Conservation (phyloP, 2,329 filamentous ascomycete species). For the Dactylonectria macrodidyma region DNA sequence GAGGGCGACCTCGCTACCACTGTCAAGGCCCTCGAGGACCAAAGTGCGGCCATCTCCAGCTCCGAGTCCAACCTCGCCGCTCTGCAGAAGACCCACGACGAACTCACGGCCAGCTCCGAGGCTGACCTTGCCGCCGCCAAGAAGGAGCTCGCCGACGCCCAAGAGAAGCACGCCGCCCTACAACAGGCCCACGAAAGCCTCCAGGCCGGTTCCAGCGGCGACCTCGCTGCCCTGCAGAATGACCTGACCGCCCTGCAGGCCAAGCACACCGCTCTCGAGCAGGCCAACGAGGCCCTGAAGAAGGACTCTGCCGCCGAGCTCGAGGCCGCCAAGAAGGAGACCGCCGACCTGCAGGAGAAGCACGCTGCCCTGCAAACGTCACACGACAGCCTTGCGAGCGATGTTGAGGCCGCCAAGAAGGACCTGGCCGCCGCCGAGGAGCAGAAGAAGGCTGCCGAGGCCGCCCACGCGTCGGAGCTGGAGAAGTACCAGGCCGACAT, state of each 20-base stretch:
- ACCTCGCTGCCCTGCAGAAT: constrained; percentile 36
- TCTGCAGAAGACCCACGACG: constrained; percentile 46
- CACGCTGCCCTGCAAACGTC: constrained; percentile 41
- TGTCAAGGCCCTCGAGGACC: constrained; percentile 46
- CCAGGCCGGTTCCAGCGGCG: constrained; percentile 40
- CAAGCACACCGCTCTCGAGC: constrained; percentile 47
- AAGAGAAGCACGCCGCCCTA: constrained; percentile 40
- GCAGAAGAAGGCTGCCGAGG: constrained; percentile 38
- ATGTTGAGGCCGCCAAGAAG: constrained; percentile 52
- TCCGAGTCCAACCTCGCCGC: constrained; percentile 47
- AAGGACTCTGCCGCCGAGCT: constrained; percentile 52
- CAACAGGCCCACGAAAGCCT: constrained; percentile 44
- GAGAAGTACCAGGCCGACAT: constrained; percentile 45
- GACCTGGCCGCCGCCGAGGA: constrained; percentile 44
- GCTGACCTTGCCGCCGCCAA: constrained; percentile 47
- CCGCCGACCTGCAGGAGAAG: constrained; percentile 48
- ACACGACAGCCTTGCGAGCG: constrained; percentile 44
- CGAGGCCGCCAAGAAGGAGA: constrained; percentile 50
- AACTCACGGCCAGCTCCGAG: constrained; percentile 47
- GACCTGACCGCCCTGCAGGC: constrained; percentile 49
- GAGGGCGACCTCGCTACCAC: constrained; percentile 51
- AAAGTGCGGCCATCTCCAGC: constrained; percentile 46
- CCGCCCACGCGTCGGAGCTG: constrained; percentile 38
- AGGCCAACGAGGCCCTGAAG: constrained; percentile 46
- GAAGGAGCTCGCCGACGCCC: constrained; percentile 44